Base-by-base conservation (phyloP, 2,329 filamentous ascomycete species). In the Arthrinium phaeospermum region DNA sequence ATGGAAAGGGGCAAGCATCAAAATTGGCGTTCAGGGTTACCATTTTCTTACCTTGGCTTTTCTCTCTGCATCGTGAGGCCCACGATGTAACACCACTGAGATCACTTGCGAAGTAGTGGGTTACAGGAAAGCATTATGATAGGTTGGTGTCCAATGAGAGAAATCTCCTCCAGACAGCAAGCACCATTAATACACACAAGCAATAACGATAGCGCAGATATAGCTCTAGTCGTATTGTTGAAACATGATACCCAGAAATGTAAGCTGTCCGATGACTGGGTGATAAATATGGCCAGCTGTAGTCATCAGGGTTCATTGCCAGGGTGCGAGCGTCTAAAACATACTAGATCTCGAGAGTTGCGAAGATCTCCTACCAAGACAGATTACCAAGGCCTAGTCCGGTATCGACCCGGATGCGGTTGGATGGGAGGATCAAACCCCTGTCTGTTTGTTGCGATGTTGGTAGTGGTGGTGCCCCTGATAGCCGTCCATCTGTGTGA, bases 301-400 rank as follows among this genome's bases (percentile, higher is more conserved):
- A 37, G 30, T 64, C 57, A 64, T 64, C 57, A 64, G 57, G 19
- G 57, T 64, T 30, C 24, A 10, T 41, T 41, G 57, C 57, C 41
- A 41, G 57, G 57, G 41, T 64, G n/a, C n/a, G 57, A 64, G 57
- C 57, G 57, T 19, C 57, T 64, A 64, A 41, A 64, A 64, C 57
- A 64, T 41, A 0, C 7, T 13, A 64, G 41, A 19, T 41, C 10
- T n/a, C 57, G 34, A 41, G 30, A n/a, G 2, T 41, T 24, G 30
- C 14, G 10, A 41, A n/a, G 6, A 6, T n/a, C 34, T n/a, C 22
- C 30, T 64, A 24, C 4, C 34, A 34, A 64, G 53, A 51, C 24
- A 51, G 49, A 61, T 61, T 19, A 24, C 12, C 19, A 8, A 22
- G 57, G 57, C 14, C 57, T 41, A n/a, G 57, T 64, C 57, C 57